These are phyloP conservation scores for Pseudomonodictys pantanalensis DNA, from an alignment of 495 filamentous ascomycete genomes.

Conservation along the genomic window DNA sequence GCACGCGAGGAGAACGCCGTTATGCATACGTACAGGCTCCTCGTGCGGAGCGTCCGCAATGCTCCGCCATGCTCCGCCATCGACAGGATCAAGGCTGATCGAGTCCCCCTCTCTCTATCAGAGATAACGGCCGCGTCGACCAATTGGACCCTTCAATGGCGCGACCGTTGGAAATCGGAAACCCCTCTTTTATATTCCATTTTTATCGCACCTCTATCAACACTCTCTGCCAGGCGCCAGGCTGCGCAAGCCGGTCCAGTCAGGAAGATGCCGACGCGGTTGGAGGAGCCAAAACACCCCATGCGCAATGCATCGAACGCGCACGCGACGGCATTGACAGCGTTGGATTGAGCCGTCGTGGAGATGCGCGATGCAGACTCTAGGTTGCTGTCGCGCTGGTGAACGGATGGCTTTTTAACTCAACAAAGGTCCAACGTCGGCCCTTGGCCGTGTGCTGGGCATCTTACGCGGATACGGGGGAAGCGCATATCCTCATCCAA, in stretches of 20 bases:
- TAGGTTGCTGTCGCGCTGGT: too few relatives aligned
- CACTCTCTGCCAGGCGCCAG: background rate
- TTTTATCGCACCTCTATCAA: slow-evolving; percentile 2
- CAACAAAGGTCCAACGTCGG: too few relatives aligned
- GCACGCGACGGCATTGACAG: background rate
- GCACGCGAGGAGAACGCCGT: background rate
- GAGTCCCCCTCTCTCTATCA: background rate
- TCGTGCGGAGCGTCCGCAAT: too few relatives aligned
- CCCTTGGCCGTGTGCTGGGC: too few relatives aligned
- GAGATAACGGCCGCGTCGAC: slow-evolving; percentile 7
- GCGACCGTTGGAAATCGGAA: background rate
- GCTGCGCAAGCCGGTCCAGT: background rate
- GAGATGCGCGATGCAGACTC: too few relatives aligned
- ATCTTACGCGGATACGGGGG: too few relatives aligned
- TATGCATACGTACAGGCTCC: background rate
- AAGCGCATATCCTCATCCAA: too few relatives aligned
- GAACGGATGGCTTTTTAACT: too few relatives aligned
- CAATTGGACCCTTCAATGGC: slow-evolving; percentile 1
- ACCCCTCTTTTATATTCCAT: slow-evolving; percentile 4
- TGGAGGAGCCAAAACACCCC: too few relatives aligned
- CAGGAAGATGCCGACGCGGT: background rate
- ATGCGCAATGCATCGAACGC: too few relatives aligned
- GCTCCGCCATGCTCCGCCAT: background rate
- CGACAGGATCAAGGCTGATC: background rate
- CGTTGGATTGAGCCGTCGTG: background rate